Evolutionary conservation across 768 basidiomycete species (phyloP).

Genomic region (Pisolithus microcarpus): DNA sequence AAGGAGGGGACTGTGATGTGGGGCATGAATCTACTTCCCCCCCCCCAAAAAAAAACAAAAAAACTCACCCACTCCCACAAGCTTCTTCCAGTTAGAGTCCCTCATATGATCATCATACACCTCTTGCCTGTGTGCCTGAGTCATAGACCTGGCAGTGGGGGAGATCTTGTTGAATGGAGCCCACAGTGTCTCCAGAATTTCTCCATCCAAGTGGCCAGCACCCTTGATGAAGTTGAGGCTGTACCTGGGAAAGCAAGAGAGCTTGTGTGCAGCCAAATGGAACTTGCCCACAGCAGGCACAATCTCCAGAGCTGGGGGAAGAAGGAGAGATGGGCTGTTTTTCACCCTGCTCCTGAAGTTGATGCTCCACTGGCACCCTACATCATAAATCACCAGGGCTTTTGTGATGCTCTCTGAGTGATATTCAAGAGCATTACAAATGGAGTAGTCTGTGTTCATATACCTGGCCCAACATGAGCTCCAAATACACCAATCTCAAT

Average conservation of each 20-base stretch:
- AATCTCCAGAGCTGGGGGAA: constrained; percentile 8
- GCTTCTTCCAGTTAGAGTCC: constrained; percentile 30
- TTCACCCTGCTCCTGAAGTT: constrained; percentile 10
- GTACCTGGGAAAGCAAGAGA: constrained; percentile 18
- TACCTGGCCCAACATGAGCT: too few species aligned
- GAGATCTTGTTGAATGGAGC: constrained; percentile 22
- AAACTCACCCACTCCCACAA: constrained; percentile 15
- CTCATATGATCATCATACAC: constrained; percentile 25
- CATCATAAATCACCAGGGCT: too few species aligned
- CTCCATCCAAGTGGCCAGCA: constrained; percentile 22
- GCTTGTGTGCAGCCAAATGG: constrained; percentile 3
- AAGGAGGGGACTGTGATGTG: background rate
- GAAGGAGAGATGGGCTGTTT: background rate
- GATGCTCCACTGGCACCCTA: too few species aligned
- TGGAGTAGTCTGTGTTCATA: too few species aligned
- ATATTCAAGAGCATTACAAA: too few species aligned
- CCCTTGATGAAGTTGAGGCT: constrained; percentile 23
- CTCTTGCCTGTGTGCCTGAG: background rate
- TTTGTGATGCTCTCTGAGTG: too few species aligned
- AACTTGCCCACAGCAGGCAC: constrained; percentile 17
- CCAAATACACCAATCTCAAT: too few species aligned
- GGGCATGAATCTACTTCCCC: background rate
- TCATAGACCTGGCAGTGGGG: constrained; percentile 14
- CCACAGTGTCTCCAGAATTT: constrained; percentile 33
- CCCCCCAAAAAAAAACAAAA: background rate